Conservation (phyloP, 768 basidiomycete species). For the Suillus decipiens region DNA sequence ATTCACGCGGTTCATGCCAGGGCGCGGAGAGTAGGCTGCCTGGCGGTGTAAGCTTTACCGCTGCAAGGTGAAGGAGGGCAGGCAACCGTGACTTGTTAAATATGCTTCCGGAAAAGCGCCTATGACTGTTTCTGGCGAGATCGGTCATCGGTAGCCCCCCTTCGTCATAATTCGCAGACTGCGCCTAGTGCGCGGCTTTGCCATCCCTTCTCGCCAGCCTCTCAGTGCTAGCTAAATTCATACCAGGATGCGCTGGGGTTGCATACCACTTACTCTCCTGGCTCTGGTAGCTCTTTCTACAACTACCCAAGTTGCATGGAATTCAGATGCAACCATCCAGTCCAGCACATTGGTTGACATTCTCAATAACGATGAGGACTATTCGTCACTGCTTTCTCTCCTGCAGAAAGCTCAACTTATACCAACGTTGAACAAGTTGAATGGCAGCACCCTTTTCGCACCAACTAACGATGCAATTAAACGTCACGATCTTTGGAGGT, state of each 20-base stretch:
- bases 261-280: constrained; percentile 38
- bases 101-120: background rate
- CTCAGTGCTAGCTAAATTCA: constrained; percentile 6
- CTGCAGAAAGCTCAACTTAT: constrained; percentile 86
- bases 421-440: constrained; percentile 87
- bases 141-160: background rate
- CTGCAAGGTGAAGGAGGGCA: constrained; percentile 4
- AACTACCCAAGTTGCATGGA: constrained; percentile 27
- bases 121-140: background rate
- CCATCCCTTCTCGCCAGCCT: constrained; percentile 8
- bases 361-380: constrained; percentile 75
- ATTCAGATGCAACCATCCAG: constrained; percentile 22
- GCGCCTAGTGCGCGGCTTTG: background rate
- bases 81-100: background rate
- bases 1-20: constrained; percentile 1
- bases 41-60: background rate
- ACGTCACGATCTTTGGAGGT: constrained; percentile 42
- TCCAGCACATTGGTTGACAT: constrained; percentile 76
- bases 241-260: constrained; percentile 34
- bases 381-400: constrained; percentile 69
- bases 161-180: constrained; percentile 9
- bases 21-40: background rate
- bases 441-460: constrained; percentile 85
- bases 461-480: constrained; percentile 92
- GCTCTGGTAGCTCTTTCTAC: constrained; percentile 16